Evolutionary conservation across 441 rosid species (phyloP).

Genomic region (Viola pubescens): DNA sequence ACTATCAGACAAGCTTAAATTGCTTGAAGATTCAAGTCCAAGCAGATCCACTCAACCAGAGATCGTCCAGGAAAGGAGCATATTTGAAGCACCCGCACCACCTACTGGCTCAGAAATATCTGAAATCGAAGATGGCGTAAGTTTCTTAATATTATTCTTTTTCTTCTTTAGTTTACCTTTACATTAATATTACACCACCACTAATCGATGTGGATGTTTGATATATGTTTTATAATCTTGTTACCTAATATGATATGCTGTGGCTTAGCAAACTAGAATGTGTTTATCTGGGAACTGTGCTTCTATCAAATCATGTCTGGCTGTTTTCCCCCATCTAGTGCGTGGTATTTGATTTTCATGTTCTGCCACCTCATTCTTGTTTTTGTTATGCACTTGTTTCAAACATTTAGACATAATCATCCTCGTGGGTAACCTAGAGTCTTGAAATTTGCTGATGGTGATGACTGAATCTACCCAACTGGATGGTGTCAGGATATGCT

Average conservation of each 20-base stretch:
- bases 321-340: too few relatives aligned
- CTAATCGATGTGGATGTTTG: neutral
- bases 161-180: neutral
- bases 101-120: constrained; percentile 75
- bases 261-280: too few relatives aligned
- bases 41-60: constrained; percentile 47
- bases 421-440: neutral
- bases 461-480: neutral
- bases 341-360: too few relatives aligned
- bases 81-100: constrained; percentile 55
- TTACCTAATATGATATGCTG: neutral
- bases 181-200: neutral
- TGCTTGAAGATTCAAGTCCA: constrained; percentile 58
- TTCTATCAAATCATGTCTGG: too few relatives aligned
- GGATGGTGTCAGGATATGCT: neutral
- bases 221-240: neutral
- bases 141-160: constrained; percentile 1
- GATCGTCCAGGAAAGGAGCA: constrained; percentile 60
- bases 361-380: neutral
- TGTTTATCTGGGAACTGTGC: too few relatives aligned
- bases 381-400: neutral
- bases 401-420: neutral
- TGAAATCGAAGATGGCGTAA: constrained; percentile 79
- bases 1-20: constrained; percentile 46
- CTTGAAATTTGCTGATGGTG: neutral